These are phyloP conservation scores for Ramichloridium luteum DNA, from an alignment of 2,329 filamentous ascomycete species.

Conservation along the genomic window DNA sequence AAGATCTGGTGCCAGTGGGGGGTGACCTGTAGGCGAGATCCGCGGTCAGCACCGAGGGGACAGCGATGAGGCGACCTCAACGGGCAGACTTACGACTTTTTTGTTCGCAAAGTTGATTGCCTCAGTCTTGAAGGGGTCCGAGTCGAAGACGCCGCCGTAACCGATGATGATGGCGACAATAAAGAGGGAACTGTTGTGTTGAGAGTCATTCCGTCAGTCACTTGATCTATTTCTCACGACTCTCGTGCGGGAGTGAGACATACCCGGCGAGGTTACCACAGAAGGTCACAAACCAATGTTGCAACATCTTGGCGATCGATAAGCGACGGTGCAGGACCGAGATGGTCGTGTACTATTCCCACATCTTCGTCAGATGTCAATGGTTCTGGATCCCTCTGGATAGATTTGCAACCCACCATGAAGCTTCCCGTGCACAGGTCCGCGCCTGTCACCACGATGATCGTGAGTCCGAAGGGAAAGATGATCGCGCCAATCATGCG, in stretches of 20 bases:
- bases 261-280: constrained; percentile 22
- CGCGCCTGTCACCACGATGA: constrained; percentile 23
- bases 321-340: constrained; percentile 32
- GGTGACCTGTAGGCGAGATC: constrained; percentile 23
- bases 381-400: neutral
- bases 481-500: constrained; percentile 21
- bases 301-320: constrained; percentile 15
- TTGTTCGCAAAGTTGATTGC: constrained; percentile 35
- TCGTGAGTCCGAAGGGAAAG: constrained; percentile 25
- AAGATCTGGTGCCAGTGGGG: constrained; percentile 43
- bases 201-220: too few species aligned
- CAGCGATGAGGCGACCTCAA: too few species aligned
- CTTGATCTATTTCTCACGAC: too few species aligned
- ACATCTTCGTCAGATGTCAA: too few species aligned
- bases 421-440: constrained; percentile 25
- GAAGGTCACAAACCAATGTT: constrained; percentile 22
- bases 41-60: too few species aligned
- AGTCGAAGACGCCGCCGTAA: constrained; percentile 24
- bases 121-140: constrained; percentile 30
- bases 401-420: constrained; percentile 14
- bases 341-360: constrained; percentile 33
- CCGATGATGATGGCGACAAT: constrained; percentile 20
- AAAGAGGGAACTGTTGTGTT: constrained; percentile 19
- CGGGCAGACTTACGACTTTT: constrained; percentile 35
- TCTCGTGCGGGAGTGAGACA: neutral